phyloP scores from a whole-genome alignment of 108 stramenopile species.

The Cylindrotheca fusiformis region DNA sequence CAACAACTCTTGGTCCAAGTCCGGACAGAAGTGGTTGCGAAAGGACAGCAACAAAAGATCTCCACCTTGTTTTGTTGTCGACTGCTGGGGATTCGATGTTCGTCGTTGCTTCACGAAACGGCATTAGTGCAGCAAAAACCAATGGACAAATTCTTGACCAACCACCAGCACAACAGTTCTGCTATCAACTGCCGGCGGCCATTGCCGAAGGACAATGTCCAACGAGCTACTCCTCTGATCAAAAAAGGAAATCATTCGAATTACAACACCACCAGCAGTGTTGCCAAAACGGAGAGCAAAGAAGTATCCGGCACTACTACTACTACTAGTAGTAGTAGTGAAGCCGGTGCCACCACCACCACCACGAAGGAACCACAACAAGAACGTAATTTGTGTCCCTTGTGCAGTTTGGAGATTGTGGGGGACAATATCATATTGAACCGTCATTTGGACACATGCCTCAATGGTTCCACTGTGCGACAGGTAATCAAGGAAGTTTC shows the following conservation, averaged over 20 bases:
- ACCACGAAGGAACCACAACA: neutral
- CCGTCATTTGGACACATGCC: slow-evolving; percentile 68
- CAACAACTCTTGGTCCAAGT: slow-evolving; percentile 48
- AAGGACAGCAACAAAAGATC: neutral
- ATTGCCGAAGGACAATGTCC: no score
- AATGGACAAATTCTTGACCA: slow-evolving; percentile 21
- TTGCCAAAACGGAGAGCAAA: no score
- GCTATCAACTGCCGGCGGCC: no score
- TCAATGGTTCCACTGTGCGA: slow-evolving; percentile 52
- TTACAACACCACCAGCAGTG: no score
- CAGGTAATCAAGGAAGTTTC: slow-evolving; percentile 38
- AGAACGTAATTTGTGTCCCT: slow-evolving; percentile 31
- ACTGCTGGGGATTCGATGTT: slow-evolving; percentile 79
- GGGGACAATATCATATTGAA: slow-evolving; percentile 52
- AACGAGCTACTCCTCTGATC: no score
- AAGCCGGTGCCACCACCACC: neutral
- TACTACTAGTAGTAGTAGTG: no score
- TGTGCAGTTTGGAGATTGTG: slow-evolving; percentile 37
- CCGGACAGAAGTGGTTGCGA: slow-evolving; percentile 13
- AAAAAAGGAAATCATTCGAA: no score
- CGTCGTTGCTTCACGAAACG: slow-evolving; percentile 53
- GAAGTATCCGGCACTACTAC: no score
- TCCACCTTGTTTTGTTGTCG: slow-evolving; percentile 48
- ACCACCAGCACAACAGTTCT: no score
- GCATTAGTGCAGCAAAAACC: slow-evolving; percentile 22